These are phyloP conservation scores for Cubamyces sp. DNA, from an alignment of 768 basidiomycete species.

Conservation along the genomic window DNA sequence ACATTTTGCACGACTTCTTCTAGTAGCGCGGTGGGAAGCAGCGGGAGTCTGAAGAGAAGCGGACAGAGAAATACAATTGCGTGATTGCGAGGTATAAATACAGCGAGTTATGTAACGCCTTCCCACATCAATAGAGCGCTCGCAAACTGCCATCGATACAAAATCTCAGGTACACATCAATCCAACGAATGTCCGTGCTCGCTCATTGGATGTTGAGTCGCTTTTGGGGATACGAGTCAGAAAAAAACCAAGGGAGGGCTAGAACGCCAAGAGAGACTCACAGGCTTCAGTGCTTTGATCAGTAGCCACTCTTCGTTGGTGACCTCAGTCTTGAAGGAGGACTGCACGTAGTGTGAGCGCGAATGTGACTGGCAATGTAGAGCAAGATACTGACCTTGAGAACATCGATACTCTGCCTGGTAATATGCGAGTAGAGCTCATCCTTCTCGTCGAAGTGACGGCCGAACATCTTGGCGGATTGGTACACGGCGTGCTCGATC, in stretches of 20 bases:
- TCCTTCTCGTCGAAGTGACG: conserved; percentile 97
- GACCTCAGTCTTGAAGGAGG: conserved; percentile 86
- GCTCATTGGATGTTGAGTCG: conserved; percentile 43
- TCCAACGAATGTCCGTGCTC: background rate
- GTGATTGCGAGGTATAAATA: conserved; percentile 26
- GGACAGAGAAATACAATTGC: conserved; percentile 12
- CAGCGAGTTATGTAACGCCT: conserved; percentile 30
- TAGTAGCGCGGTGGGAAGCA: background rate
- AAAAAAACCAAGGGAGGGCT: background rate
- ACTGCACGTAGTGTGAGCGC: conserved; percentile 45
- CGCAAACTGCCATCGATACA: conserved; percentile 14
- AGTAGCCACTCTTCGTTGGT: conserved; percentile 91
- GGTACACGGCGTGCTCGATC: conserved; percentile 96
- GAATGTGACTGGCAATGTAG: conserved; percentile 7
- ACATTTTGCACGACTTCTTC: conserved; percentile 17
- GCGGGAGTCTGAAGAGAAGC: conserved; percentile 12
- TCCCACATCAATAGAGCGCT: conserved; percentile 14
- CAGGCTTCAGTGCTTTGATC: conserved; percentile 85
- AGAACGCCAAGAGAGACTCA: conserved; percentile 38
- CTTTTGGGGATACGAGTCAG: conserved; percentile 28
- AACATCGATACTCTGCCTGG: conserved; percentile 92
- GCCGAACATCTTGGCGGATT: conserved; percentile 94
- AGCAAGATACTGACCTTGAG: conserved; percentile 66
- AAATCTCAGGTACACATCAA: conserved; percentile 9
- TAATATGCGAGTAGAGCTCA: conserved; percentile 88